Conservation (phyloP, 208 protist species). For the Novymonas esmeraldas region DNA sequence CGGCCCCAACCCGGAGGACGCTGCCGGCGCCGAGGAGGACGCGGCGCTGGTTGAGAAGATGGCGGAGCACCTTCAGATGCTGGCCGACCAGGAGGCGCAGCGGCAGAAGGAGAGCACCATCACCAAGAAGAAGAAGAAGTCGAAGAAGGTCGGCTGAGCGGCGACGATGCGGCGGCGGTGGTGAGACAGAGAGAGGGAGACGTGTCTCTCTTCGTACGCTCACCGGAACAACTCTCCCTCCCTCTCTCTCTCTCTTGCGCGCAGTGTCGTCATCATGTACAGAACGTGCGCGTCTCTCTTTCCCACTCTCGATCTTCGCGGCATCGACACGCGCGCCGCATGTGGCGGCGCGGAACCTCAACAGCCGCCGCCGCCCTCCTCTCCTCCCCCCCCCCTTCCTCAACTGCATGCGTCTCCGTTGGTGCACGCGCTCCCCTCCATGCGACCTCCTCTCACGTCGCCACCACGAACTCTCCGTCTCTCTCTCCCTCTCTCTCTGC, state of each 20-base stretch:
- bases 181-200: neutral
- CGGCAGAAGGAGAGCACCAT: conserved; percentile 40
- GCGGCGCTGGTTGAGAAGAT: conserved; percentile 41
- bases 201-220: too few species aligned
- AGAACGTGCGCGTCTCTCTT: neutral
- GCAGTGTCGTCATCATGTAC: neutral
- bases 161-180: neutral
- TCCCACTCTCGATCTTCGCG: neutral
- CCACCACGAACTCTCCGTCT: too few species aligned
- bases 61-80: conserved; percentile 73
- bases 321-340: too few species aligned
- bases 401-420: neutral
- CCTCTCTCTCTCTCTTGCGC: neutral
- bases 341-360: too few species aligned
- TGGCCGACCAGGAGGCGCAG: conserved; percentile 67
- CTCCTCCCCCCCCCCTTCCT: neutral
- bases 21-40: conserved; percentile 14
- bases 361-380: neutral
- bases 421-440: too few species aligned
- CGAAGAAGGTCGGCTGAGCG: conserved; percentile 19
- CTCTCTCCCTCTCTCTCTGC: too few species aligned
- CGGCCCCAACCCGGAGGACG: conserved; percentile 48
- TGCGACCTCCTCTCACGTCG: too few species aligned
- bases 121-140: conserved; percentile 49
- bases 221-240: too few species aligned